Base-by-base conservation (phyloP, 345 rosid species). In the Triadica sebifera region DNA sequence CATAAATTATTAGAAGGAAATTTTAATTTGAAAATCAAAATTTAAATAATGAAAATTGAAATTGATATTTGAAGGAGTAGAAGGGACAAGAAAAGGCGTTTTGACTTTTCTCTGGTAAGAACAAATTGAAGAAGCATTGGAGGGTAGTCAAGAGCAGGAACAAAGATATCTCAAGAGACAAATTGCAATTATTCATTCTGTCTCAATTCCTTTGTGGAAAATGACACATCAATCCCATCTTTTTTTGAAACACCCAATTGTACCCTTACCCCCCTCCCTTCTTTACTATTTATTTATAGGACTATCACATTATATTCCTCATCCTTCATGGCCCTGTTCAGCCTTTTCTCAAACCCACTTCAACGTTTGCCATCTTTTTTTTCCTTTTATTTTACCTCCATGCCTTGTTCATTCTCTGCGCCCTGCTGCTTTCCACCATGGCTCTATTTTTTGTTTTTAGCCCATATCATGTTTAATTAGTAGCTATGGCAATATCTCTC, bases 401-500 rank as follows among this genome's bases (percentile, higher is more conserved):
- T 0, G 8, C 13, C 34, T 22, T 11, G 9, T 3, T 12, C 45
- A 5, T 24, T 25, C 56, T 25, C 10, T 15, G 39, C 7, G 24
- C 11, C 47, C 20, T 37, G 19, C 37, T 8, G 4, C 0, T 63
- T 38, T 43, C n/a, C 55, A 22, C 64, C 17, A 73, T 72, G 77
- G 55, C 72, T 63, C 45, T 22, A 22, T 11, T 51, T 43, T 59
- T 6, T 57, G 34, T 52, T 55, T 20, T 5, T 47, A n/a, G 46
- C 62, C 52, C 8, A 3, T 55, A 55, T 52, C n/a, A 4, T 41
- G 74, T 5, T 73, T 29, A 29, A 29, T 64, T 79, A 81, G 73
- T 77, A 8, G n/a, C 3, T 49, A 0, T 24, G 90, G 87, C 81
- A 72, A 20, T 84, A 84, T 89, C 88, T 85, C 93, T 89, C 90